phyloP scores from a whole-genome alignment of 768 basidiomycete genomes.

The Leccinum aurantiacum region DNA sequence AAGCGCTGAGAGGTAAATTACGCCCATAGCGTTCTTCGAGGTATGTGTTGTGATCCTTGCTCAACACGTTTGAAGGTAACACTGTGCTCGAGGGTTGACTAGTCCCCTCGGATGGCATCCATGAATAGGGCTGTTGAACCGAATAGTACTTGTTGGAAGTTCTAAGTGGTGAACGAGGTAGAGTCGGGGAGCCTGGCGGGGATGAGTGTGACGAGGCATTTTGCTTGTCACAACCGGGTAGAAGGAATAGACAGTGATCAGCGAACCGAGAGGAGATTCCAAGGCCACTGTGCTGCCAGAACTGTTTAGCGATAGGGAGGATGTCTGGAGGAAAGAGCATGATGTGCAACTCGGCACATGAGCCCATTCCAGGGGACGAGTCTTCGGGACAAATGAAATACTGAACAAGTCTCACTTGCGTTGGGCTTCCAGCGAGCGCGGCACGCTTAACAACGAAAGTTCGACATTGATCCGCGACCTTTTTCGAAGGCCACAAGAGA shows the following conservation, averaged over 20 bases:
- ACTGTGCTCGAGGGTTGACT: constrained; percentile 8
- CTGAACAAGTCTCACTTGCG: constrained; percentile 60
- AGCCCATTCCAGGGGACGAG: constrained; percentile 26
- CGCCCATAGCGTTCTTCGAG: constrained; percentile 95
- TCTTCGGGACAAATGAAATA: constrained; percentile 69
- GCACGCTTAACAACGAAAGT: constrained; percentile 63
- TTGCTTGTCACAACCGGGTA: constrained; percentile 46
- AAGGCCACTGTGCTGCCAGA: constrained; percentile 94
- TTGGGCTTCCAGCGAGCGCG: constrained; percentile 39
- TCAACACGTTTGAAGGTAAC: constrained; percentile 45
- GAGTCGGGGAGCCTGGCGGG: constrained; percentile 21
- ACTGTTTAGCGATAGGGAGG: constrained; percentile 74
- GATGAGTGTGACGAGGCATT: constrained; percentile 27
- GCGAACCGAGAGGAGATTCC: constrained; percentile 89
- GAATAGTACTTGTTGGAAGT: constrained; percentile 61
- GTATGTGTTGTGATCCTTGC: constrained; percentile 66
- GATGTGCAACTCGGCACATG: constrained; percentile 71
- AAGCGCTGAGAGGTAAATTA: constrained; percentile 74
- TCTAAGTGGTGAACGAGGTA: constrained; percentile 40
- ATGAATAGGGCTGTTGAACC: constrained; percentile 18
- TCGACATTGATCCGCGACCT: constrained; percentile 72
- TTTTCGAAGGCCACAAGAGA: constrained; percentile 76
- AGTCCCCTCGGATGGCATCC: constrained; percentile 9
- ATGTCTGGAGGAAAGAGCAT: constrained; percentile 68
- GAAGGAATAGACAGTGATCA: constrained; percentile 73